Conservation (phyloP, 2,329 filamentous ascomycete genomes). For the Neoscytalidium dimidiatum region DNA sequence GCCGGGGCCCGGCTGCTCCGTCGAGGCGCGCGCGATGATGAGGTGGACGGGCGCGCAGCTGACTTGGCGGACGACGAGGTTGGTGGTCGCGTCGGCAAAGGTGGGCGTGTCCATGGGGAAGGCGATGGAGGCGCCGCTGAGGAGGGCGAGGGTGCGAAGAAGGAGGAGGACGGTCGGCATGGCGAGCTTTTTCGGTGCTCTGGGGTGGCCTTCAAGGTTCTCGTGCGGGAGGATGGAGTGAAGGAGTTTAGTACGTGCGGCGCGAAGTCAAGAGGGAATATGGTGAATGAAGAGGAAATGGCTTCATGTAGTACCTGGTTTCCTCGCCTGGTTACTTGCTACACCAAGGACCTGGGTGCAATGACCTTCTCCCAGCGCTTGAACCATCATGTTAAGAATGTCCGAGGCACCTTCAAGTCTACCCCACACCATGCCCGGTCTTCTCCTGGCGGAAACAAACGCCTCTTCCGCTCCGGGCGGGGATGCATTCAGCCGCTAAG, state of each 20-base stretch:
- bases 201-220: neutral
- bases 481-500: neutral
- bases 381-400: neutral
- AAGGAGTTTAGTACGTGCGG: neutral
- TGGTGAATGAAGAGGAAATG: too few species aligned
- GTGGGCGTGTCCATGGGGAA: neutral
- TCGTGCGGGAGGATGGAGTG: neutral
- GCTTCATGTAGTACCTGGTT: too few species aligned
- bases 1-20: neutral
- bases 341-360: neutral
- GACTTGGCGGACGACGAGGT: conserved; percentile 1
- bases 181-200: neutral
- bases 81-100: neutral
- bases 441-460: neutral
- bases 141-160: neutral
- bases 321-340: neutral
- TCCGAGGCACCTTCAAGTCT: neutral
- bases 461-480: neutral
- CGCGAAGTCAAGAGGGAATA: too few species aligned
- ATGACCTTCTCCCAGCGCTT: too few species aligned
- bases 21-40: conserved; percentile 5
- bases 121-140: neutral
- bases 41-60: conserved; percentile 2
- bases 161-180: neutral
- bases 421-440: neutral